Conservation (phyloP, 192 early-diverging fungal species). For the Rhizophagus sp. region DNA sequence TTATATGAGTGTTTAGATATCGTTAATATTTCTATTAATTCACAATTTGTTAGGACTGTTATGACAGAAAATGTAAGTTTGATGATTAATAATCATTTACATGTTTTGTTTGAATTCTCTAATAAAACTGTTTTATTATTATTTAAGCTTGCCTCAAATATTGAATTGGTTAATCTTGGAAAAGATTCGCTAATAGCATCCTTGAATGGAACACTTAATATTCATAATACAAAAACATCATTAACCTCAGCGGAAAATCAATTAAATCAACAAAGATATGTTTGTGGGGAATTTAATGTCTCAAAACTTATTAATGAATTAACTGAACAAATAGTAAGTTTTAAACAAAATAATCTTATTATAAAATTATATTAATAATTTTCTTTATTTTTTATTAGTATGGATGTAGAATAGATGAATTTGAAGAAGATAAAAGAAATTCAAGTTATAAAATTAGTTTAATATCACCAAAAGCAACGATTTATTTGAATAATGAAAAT, state of each 20-base stretch:
- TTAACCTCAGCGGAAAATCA: neutral
- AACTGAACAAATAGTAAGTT: neutral
- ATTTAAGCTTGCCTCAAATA: neutral
- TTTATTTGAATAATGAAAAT: neutral
- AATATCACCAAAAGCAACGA: neutral
- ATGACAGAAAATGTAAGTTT: neutral
- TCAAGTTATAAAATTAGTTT: neutral
- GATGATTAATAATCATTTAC: neutral
- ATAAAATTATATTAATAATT: neutral
- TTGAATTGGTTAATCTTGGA: neutral
- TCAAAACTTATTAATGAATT: neutral
- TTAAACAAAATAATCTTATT: no score
- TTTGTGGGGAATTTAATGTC: neutral
- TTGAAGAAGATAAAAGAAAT: neutral
- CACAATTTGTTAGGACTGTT: neutral
- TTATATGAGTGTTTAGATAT: neutral
- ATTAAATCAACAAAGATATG: neutral
- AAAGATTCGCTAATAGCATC: neutral
- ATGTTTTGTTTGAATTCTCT: neutral
- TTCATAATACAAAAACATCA: neutral
- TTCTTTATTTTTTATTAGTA: neutral
- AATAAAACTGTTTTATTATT: neutral
- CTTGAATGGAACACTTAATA: neutral
- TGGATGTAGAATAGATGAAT: neutral
- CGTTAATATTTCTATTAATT: neutral